Evolutionary conservation across 805 yeast species (phyloP), one percentile per base, ranked within the genome.

Genomic region (Torulaspora gathmanii): DNA sequence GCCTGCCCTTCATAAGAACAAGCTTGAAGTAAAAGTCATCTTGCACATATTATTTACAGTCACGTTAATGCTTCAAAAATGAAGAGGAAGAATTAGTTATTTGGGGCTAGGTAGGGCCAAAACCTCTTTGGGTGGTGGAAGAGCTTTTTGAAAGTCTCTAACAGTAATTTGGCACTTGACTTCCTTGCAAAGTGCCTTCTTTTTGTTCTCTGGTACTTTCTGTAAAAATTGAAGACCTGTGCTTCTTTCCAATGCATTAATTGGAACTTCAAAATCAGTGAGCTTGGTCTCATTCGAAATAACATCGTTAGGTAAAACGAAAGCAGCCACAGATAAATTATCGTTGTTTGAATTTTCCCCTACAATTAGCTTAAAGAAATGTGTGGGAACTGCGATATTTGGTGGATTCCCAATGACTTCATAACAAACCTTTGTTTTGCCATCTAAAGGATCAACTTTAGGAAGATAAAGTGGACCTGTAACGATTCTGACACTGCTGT

Each of bases 321-420:
- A 93, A 0, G 98, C 96, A 1, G 85, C 98, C 7, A 88, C 87
- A 2, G 91, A 79, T 10, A 87, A 69, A 2, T 55, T 58, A 28
- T 63, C 65, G 15, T 45, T 37, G 10, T 35, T 49, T 11, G 73
- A 65, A 42, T 65, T 66, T 64, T 93, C 98, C 7, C 93, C 97
- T 37, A 93, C 86, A 44, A 93, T 70, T 47, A 93, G 69, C 69
- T 93, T 93, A 77, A 82, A 93, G 61, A 93, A 93, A 65, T 93
- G 99, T 0, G 99, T 93, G 20, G 99, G 99, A 9, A 93, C 99
- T 0, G 99, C 98, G 43, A 93, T 75, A 58, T 79, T 86, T 40
- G 99, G 98, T 9, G 99, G 99, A 56, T 88, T 86, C 1, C 99
- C 99, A 62, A 93, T 87, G 33, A 93, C 86, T 67, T 93, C 98